Percentiles rank a stretch among this genome's conserved stretches.
phyloP scores from a whole-genome alignment of 306 rosid genomes.

The Sicyos baderoa region DNA sequence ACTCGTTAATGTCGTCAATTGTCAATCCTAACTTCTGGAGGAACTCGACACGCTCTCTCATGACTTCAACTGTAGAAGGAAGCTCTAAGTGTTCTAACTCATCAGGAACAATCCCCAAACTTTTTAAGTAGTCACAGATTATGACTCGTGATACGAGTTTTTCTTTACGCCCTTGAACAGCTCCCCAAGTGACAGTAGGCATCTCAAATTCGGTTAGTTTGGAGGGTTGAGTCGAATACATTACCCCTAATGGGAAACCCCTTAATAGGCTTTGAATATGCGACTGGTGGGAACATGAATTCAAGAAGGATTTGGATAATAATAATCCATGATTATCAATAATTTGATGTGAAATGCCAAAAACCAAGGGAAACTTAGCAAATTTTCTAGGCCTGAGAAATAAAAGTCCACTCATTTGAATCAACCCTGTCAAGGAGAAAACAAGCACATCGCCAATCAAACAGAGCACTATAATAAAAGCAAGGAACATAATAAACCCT shows the following conservation, averaged over 20 bases:
- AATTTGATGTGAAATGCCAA: slow-evolving; percentile 13
- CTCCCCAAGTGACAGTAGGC: slow-evolving; percentile 96
- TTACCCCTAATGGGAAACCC: slow-evolving; percentile 33
- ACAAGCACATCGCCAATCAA: not conserved
- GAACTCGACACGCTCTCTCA: slow-evolving; percentile 83
- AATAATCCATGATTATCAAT: slow-evolving; percentile 17
- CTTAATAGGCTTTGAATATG: slow-evolving; percentile 37
- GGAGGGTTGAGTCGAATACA: slow-evolving; percentile 48
- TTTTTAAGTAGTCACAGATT: slow-evolving; percentile 66
- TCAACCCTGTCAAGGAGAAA: not conserved
- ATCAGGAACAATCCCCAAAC: slow-evolving; percentile 72
- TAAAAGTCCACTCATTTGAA: slow-evolving; percentile 28
- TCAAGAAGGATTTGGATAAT: slow-evolving; percentile 19
- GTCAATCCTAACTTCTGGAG: slow-evolving; percentile 67
- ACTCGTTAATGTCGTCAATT: slow-evolving; percentile 62
- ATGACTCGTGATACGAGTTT: slow-evolving; percentile 80
- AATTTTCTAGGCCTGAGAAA: slow-evolving; percentile 33
- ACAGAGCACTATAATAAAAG: not conserved
- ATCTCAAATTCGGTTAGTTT: slow-evolving; percentile 79
- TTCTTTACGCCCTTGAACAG: slow-evolving; percentile 86
- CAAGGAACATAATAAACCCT: not conserved
- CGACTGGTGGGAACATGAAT: slow-evolving; percentile 20
- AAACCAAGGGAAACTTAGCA: slow-evolving; percentile 25
- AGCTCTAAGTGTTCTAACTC: slow-evolving; percentile 67
- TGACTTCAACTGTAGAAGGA: slow-evolving; percentile 78